Evolutionary conservation across 2,329 filamentous ascomycete species (phyloP).

Genomic region (Calonectria henricotiae): DNA sequence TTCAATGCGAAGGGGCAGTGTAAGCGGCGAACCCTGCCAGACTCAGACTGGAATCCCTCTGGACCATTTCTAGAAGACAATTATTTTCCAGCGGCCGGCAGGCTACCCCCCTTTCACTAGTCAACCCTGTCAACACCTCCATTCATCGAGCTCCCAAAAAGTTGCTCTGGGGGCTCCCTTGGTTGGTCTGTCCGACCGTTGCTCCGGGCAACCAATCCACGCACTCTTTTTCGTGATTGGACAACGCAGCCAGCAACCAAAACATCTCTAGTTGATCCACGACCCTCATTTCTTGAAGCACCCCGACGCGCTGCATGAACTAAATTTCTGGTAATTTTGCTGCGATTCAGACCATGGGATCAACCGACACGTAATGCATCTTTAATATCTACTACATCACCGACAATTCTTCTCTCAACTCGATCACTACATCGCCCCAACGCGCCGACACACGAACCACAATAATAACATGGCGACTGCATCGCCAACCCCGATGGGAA

Average conservation of each 20-base stretch:
- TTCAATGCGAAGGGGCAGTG: slow-evolving; percentile 18
- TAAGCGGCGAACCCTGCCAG: background rate
- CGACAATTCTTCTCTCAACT: slow-evolving; percentile 42
- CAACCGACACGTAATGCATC: slow-evolving; percentile 62
- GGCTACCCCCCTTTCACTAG: background rate
- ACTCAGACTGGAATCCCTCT: slow-evolving; percentile 9
- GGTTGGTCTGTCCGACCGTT: slow-evolving; percentile 45
- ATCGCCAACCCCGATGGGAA: slow-evolving; percentile 72
- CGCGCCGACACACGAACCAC: slow-evolving; percentile 44
- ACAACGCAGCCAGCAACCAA: slow-evolving; percentile 48
- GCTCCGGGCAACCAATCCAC: slow-evolving; percentile 54
- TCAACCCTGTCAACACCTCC: background rate
- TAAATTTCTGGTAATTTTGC: slow-evolving; percentile 56
- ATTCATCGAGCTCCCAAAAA: background rate
- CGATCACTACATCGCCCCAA: slow-evolving; percentile 39
- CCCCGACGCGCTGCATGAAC: slow-evolving; percentile 58
- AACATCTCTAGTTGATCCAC: slow-evolving; percentile 49
- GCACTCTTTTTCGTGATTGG: slow-evolving; percentile 53
- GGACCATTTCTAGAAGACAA: background rate
- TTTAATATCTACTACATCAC: slow-evolving; percentile 48
- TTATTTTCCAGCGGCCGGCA: background rate
- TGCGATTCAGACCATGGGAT: slow-evolving; percentile 59
- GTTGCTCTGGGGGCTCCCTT: background rate
- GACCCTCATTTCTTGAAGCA: slow-evolving; percentile 44
- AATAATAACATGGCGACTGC: slow-evolving; percentile 65